Base-by-base conservation (phyloP, 768 basidiomycete genomes). In the Boletus insuetus region DNA sequence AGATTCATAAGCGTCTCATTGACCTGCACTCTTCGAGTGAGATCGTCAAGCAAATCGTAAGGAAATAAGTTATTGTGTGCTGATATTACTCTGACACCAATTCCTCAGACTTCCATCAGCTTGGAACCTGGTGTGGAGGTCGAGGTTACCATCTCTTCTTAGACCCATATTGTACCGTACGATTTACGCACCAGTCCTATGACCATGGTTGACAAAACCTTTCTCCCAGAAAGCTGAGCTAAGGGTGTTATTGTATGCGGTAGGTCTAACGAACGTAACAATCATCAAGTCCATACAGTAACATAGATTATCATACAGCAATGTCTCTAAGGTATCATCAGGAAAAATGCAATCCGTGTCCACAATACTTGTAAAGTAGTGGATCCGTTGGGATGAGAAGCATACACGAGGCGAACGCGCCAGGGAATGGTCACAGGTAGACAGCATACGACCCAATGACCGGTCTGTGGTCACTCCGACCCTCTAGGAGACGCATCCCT, bases 51-150 rank as follows among this genome's bases (percentile, higher is more conserved):
- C 96, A 98, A 78, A 99, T 99, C 70, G 96, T 98, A 64, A 70
- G 93, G 79, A 22, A 45, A 17, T n/a, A 16, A 11, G 51, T 37
- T 34, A n/a, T 53, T 35, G 31, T 53, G 17, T 19, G 39, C 17
- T 42, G 42, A 45, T 31, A 38, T 17, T 42, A 24, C 52, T 24
- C 59, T 59, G 46, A 66, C 32, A 9, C 10, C 19, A 2, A 39
- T 32, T 37, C 55, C 51, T 4, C 69, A 98, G 95, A 98, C 96
- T 58, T 92, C 89, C 75, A 98, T 98, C 79, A 93, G 90, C 79
- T 83, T 99, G 79, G 97, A 98, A 79, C 92, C 96, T 61, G 96
- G 96, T 77, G 96, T 98, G 60, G 97, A 99, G 77, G 96, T 98
- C 70, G 94, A 97, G 75, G 95, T 97, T 63, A 97, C 94, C 68